These are phyloP conservation scores for Favolaschia claudopus DNA, from an alignment of 768 basidiomycete genomes.

Conservation along the genomic window DNA sequence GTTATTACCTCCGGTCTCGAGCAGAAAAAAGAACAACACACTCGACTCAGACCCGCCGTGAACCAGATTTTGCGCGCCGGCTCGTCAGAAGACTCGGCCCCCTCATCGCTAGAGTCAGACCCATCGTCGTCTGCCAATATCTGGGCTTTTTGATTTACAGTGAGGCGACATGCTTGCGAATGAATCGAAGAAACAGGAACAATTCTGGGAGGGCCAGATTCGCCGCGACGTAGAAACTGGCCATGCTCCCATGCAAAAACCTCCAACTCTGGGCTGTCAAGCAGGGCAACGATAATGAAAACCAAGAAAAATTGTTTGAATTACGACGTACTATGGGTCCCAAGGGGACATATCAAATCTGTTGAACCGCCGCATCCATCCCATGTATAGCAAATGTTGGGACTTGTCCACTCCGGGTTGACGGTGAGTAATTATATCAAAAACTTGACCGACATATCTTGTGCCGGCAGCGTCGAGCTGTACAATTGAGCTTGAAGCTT, in stretches of 20 bases:
- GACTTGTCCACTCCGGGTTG: background rate
- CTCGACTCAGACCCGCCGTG: background rate
- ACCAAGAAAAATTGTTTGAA: background rate
- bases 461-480: slow-evolving; percentile 9
- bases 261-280: slow-evolving; percentile 12
- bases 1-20: background rate
- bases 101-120: background rate
- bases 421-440: slow-evolving; percentile 9
- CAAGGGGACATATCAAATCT: slow-evolving; percentile 7
- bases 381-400: background rate
- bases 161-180: slow-evolving; percentile 13
- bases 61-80: background rate
- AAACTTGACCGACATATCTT: slow-evolving; percentile 13
- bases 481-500: background rate
- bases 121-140: background rate
- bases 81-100: background rate
- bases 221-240: background rate
- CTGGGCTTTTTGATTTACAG: background rate
- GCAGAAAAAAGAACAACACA: background rate
- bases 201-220: background rate
- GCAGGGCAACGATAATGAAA: background rate
- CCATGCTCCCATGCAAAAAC: slow-evolving; percentile 15
- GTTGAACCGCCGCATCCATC: slow-evolving; percentile 1
- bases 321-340: slow-evolving; percentile 9
- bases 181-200: background rate